Evolutionary conservation across 208 protist genomes (phyloP).

Genomic region (Leishmania gerbilli): DNA sequence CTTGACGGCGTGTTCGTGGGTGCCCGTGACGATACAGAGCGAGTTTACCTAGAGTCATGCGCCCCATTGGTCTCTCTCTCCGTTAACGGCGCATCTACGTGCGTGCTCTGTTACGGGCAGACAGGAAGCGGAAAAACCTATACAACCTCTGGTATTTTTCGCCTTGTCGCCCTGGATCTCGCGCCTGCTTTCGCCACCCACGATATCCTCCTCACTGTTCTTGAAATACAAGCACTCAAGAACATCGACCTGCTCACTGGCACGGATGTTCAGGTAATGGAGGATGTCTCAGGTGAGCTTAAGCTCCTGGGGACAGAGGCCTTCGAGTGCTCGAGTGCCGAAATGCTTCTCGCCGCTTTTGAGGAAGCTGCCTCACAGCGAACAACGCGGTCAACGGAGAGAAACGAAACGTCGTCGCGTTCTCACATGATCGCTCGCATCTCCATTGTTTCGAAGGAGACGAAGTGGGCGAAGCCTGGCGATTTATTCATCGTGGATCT

Average conservation of each 20-base stretch:
- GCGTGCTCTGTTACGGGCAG: constrained; percentile 91
- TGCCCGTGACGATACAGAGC: constrained; percentile 55
- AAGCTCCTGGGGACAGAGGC: constrained; percentile 74
- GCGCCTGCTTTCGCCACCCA: constrained; percentile 62
- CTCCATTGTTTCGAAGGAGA: constrained; percentile 76
- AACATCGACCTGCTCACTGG: constrained; percentile 85
- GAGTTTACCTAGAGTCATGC: constrained; percentile 81
- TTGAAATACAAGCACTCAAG: constrained; percentile 81
- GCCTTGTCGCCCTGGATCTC: constrained; percentile 60
- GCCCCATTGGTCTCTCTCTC: constrained; percentile 78
- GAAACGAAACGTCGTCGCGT: constrained; percentile 86
- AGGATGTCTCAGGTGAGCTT: constrained; percentile 82
- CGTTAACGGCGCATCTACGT: constrained; percentile 80
- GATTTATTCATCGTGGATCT: constrained; percentile 89
- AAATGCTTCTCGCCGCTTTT: constrained; percentile 84
- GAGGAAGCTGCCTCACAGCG: constrained; percentile 74
- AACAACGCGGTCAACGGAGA: constrained; percentile 74
- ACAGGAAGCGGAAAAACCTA: constrained; percentile 93
- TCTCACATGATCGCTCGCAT: constrained; percentile 89
- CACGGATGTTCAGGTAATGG: constrained; percentile 76
- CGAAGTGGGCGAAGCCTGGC: constrained; percentile 83
- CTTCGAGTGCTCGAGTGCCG: constrained; percentile 78
- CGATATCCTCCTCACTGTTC: constrained; percentile 75
- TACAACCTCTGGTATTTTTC: constrained; percentile 82
- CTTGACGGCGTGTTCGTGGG: constrained; percentile 84